Conservation (phyloP, 176 grass and related monocot species). For the Phoenix roebelenii region DNA sequence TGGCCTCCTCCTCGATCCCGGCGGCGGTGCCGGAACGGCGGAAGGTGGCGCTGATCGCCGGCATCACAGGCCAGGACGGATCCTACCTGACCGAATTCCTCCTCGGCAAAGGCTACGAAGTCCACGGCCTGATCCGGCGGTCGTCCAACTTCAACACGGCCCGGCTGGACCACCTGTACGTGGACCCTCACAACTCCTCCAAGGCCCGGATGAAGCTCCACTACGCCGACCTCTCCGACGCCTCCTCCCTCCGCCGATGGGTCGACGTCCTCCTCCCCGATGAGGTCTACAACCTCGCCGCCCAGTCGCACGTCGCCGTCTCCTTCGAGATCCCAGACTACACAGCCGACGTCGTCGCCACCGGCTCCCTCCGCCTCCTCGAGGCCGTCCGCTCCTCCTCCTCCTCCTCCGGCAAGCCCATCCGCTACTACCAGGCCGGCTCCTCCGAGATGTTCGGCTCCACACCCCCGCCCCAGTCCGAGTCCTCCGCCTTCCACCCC, state of each 20-base stretch:
- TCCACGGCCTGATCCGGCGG: constrained; percentile 92
- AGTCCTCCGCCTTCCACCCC: constrained; percentile 72
- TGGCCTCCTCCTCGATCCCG: constrained; percentile 5
- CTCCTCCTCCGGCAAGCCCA: constrained; percentile 14
- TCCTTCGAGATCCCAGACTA: constrained; percentile 96
- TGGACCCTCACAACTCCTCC: constrained; percentile 66
- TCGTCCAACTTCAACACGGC: constrained; percentile 98
- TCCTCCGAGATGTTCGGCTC: constrained; percentile 99
- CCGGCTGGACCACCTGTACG: constrained; percentile 82
- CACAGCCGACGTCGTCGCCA: constrained; percentile 86
- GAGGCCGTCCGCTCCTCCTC: constrained; percentile 72
- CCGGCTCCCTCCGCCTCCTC: constrained; percentile 83
- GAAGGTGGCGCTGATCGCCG: constrained; percentile 86
- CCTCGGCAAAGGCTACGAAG: constrained; percentile 78
- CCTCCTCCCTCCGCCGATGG: constrained; percentile 80
- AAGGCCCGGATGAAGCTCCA: constrained; percentile 81
- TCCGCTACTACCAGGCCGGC: constrained; percentile 90
- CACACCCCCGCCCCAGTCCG: constrained; percentile 84
- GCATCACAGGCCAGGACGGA: constrained; percentile 94
- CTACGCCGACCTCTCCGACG: constrained; percentile 96
- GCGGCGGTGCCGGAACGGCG: constrained; percentile 28
- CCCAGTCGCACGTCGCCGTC: constrained; percentile 90
- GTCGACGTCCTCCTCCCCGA: constrained; percentile 78
- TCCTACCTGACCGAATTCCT: constrained; percentile 93
- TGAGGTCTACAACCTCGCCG: constrained; percentile 98